Evolutionary conservation across 164 flowering plant genomes (phyloP).

Genomic region (Chloranthus sessilifolius): DNA sequence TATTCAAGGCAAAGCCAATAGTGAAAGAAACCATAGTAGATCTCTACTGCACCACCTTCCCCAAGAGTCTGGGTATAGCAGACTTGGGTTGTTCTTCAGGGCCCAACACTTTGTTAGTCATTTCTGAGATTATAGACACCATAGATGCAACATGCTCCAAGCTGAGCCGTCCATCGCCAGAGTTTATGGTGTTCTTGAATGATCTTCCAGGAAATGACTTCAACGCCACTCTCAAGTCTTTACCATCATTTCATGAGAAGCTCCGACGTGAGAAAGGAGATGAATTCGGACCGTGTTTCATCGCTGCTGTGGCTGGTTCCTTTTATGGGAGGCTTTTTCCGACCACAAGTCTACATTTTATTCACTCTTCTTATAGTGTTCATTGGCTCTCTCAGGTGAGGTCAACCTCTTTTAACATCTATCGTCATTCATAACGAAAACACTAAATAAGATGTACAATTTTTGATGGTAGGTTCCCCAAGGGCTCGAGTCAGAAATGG

Average conservation of each 20-base stretch:
- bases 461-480: conserved; percentile 13
- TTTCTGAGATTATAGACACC: conserved; percentile 26
- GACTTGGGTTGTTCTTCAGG: conserved; percentile 76
- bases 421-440: not conserved
- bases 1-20: conserved; percentile 16
- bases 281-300: conserved; percentile 29
- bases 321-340: conserved; percentile 62
- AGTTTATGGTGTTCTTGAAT: conserved; percentile 38
- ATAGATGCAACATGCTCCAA: conserved; percentile 13
- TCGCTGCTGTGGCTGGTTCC: conserved; percentile 48
- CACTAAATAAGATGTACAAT: not conserved
- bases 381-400: conserved; percentile 56
- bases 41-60: conserved; percentile 16
- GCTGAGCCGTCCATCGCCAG: conserved; percentile 19
- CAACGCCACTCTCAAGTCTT: conserved; percentile 36
- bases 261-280: conserved; percentile 15
- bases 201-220: conserved; percentile 61
- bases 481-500: not conserved
- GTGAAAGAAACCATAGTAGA: conserved; percentile 29
- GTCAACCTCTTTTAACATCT: no score
- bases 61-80: conserved; percentile 28
- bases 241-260: conserved; percentile 26
- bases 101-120: conserved; percentile 44
- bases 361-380: conserved; percentile 60
- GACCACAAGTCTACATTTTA: conserved; percentile 34